Percentiles rank a stretch among this genome's conserved stretches.
These are phyloP conservation scores for Marasmius tenuissimus DNA, from an alignment of 1,284 basidiomycete species.

Conservation along the genomic window DNA sequence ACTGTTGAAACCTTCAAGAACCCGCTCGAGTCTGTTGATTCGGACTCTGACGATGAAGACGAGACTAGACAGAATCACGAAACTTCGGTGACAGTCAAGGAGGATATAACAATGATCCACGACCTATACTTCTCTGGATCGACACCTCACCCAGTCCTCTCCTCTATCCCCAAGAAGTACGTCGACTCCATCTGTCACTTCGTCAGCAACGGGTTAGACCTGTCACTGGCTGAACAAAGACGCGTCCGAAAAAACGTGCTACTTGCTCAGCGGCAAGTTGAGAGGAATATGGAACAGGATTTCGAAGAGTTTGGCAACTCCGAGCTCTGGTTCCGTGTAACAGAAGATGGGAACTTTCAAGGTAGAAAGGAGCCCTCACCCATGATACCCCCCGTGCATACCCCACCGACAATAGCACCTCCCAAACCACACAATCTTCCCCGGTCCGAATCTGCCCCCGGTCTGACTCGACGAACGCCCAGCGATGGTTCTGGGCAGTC, in stretches of 20 bases:
- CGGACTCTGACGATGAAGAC: constrained; percentile 66
- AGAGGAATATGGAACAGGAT: constrained; percentile 88
- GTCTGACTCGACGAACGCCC: constrained; percentile 32
- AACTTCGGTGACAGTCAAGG: constrained; percentile 63
- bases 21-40: constrained; percentile 84
- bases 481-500: constrained; percentile 37
- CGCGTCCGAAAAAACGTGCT: constrained; percentile 78
- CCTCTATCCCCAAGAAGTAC: constrained; percentile 69
- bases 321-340: constrained; percentile 88
- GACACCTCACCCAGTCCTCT: constrained; percentile 57
- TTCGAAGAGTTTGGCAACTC: constrained; percentile 86
- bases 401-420: constrained; percentile 19
- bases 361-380: constrained; percentile 62
- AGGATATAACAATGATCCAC: constrained; percentile 87
- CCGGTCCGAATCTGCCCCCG: constrained; percentile 41
- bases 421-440: constrained; percentile 17
- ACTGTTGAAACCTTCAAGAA: constrained; percentile 97
- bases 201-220: constrained; percentile 46
- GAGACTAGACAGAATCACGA: constrained; percentile 62
- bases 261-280: constrained; percentile 81
- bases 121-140: constrained; percentile 79
- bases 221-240: constrained; percentile 51
- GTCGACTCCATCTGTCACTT: constrained; percentile 72
- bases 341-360: constrained; percentile 66
- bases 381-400: constrained; percentile 22